Evolutionary conservation across 345 rosid species (phyloP).

Genomic region (Pugionium dolabratum): DNA sequence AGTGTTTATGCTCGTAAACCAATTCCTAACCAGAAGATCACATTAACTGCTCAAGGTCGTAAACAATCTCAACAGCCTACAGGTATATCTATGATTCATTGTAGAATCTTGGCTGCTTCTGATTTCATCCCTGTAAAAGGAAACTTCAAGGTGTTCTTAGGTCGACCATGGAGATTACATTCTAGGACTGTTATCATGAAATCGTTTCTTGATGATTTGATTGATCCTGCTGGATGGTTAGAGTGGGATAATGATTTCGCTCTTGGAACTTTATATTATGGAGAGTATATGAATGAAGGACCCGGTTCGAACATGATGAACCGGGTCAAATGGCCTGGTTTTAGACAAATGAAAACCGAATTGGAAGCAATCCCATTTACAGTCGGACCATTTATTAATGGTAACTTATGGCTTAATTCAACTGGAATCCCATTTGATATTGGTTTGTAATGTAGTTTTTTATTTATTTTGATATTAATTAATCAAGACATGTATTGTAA

Average conservation of each 20-base stretch:
- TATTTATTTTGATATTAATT: constrained; percentile 20
- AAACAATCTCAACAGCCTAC: constrained; percentile 72
- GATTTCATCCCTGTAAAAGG: constrained; percentile 59
- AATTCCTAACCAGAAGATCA: constrained; percentile 54
- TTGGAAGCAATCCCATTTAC: constrained; percentile 60
- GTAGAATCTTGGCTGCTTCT: constrained; percentile 57
- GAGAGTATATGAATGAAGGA: constrained; percentile 73
- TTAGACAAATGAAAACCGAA: constrained; percentile 49
- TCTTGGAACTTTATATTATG: constrained; percentile 61
- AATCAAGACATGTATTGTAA: too few relatives aligned
- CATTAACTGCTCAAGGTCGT: constrained; percentile 74
- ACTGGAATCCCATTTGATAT: constrained; percentile 50
- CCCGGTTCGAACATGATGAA: constrained; percentile 61
- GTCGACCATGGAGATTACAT: constrained; percentile 77
- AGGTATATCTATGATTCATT: constrained; percentile 58
- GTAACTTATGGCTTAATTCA: constrained; percentile 61
- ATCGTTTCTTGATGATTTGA: constrained; percentile 56
- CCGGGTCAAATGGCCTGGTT: constrained; percentile 80
- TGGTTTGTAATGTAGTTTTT: constrained; percentile 38
- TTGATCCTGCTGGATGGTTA: constrained; percentile 78
- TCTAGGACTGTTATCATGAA: constrained; percentile 63
- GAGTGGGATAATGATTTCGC: constrained; percentile 74
- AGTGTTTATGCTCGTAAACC: constrained; percentile 78
- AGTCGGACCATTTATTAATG: constrained; percentile 58
- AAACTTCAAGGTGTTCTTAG: constrained; percentile 55